Evolutionary conservation across 2,329 filamentous ascomycete species (phyloP), one percentile per base, ranked within the genome.

Genomic region (Neofusicoccum parvum): DNA sequence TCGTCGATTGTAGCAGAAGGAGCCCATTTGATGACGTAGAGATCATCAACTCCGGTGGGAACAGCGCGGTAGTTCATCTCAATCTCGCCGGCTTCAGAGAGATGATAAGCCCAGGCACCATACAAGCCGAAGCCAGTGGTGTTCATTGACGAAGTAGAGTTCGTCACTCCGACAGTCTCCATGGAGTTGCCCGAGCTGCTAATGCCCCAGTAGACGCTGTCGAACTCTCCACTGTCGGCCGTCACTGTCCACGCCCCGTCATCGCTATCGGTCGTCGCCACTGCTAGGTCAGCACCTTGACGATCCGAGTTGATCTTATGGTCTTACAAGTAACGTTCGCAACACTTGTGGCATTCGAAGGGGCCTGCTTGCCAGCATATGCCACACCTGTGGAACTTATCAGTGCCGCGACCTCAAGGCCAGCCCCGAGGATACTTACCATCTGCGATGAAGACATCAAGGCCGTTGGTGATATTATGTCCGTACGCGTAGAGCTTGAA

Each of bases 401-500:
- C 27, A 64, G 62, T n/a, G 10, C 2, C 3, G 51, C 20, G n/a
- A 23, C 5, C 15, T 32, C 7, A 20, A 36, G 14, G n/a, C 14
- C 11, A 10, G n/a, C 3, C n/a, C 17, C 14, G 4, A 34, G 14
- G 12, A 23, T 41, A 64, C 72, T 68, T 64, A 77, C 76, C 75
- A 68, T 77, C 74, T 14, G 71, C 72, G 63, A 76, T 76, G 66
- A 75, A 76, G 48, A 78, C 51, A 17, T 68, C 67, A 4, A 74
- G 67, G 12, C 75, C 75, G 23, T 70, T 49, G n/a, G 51, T 73
- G 7, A 72, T 67, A 14, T 68, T 60, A 1, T 46, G 69, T 12
- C 74, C 72, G 65, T 78, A 77, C 11, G 70, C 73, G 66, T 73
- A 78, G 12, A 78, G 69, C 32, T 62, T 67, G 66, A 74, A 72